A percentile compares a stretch with the other conserved stretches of the same genome.
phyloP scores from a whole-genome alignment of 768 basidiomycete species.

The Jaapia argillacea region DNA sequence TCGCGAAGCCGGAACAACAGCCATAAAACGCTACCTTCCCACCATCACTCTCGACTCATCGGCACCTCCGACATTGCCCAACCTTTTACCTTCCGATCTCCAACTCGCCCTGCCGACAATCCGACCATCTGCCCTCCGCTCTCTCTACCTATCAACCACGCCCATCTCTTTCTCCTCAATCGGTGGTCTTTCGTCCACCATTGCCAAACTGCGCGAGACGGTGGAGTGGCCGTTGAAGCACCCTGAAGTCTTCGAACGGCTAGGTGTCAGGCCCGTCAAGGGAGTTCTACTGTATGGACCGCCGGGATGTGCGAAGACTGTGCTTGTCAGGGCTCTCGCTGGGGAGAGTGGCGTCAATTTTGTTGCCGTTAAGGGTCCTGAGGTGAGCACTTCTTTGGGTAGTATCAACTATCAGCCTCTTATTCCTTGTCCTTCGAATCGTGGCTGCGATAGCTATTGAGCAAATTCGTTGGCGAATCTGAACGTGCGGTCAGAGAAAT shows the following conservation, averaged over 20 bases:
- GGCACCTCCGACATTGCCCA: constrained; percentile 11
- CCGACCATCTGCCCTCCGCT: constrained; percentile 90
- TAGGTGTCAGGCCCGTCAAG: constrained; percentile 83
- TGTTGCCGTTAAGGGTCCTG: constrained; percentile 94
- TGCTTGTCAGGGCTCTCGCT: constrained; percentile 86
- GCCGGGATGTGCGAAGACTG: constrained; percentile 95
- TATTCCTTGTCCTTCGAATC: no score
- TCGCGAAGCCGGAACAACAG: constrained; percentile 84
- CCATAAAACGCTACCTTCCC: constrained; percentile 77
- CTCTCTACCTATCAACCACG: constrained; percentile 81
- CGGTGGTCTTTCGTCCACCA: constrained; percentile 75
- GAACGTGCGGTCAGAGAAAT: constrained; percentile 92
- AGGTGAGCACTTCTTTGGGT: constrained; percentile 39
- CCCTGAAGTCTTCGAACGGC: constrained; percentile 74
- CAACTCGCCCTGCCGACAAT: constrained; percentile 63
- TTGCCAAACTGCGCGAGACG: constrained; percentile 80
- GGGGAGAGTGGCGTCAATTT: constrained; percentile 94
- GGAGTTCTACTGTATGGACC: constrained; percentile 92
- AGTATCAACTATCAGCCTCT: background rate
- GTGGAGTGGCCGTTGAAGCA: constrained; percentile 94
- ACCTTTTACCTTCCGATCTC: constrained; percentile 58
- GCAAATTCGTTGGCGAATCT: constrained; percentile 96
- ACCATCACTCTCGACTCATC: constrained; percentile 4
- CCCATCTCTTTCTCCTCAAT: constrained; percentile 80
- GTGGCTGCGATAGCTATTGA: constrained; percentile 91